Evolutionary conservation across 176 grass and related monocot species (phyloP).

Genomic region (Juncus effusus): DNA sequence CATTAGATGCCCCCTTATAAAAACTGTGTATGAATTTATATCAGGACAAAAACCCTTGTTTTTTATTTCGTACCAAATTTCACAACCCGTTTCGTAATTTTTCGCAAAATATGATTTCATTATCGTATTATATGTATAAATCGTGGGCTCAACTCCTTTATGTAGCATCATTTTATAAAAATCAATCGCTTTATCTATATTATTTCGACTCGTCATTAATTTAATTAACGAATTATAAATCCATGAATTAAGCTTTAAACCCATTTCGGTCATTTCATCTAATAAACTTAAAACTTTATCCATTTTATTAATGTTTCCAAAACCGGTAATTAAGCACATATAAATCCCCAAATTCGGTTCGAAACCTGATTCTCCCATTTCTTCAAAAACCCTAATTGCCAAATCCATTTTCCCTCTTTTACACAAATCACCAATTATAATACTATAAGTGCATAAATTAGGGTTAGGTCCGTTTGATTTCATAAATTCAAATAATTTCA

Average conservation of each 20-base stretch:
- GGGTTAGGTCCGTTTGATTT: slow-evolving; percentile 76
- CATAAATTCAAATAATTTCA: slow-evolving; percentile 95
- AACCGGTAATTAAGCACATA: slow-evolving; percentile 87
- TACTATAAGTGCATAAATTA: slow-evolving; percentile 71
- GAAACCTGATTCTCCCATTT: slow-evolving; percentile 52
- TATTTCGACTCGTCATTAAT: slow-evolving; percentile 65
- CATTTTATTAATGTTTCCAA: slow-evolving; percentile 70
- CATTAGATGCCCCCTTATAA: slow-evolving; percentile 77
- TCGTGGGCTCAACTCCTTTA: slow-evolving; percentile 61
- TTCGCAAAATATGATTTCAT: slow-evolving; percentile 88
- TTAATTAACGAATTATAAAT: slow-evolving; percentile 89
- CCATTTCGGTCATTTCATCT: slow-evolving; percentile 58
- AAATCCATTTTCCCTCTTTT: slow-evolving; percentile 88
- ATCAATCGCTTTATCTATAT: slow-evolving; percentile 61
- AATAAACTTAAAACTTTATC: slow-evolving; percentile 62
- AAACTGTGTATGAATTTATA: slow-evolving; percentile 78
- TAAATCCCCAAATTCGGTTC: slow-evolving; percentile 50
- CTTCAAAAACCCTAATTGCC: slow-evolving; percentile 48
- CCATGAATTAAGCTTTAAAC: slow-evolving; percentile 48
- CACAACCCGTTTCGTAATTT: slow-evolving; percentile 72
- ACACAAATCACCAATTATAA: slow-evolving; percentile 64
- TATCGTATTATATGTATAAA: slow-evolving; percentile 94
- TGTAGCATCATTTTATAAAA: slow-evolving; percentile 87
- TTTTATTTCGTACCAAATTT: slow-evolving; percentile 72
- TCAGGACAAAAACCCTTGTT: slow-evolving; percentile 74